phyloP scores from a whole-genome alignment of 1,139 yeast species.

The Meyerozyma athensensis region DNA sequence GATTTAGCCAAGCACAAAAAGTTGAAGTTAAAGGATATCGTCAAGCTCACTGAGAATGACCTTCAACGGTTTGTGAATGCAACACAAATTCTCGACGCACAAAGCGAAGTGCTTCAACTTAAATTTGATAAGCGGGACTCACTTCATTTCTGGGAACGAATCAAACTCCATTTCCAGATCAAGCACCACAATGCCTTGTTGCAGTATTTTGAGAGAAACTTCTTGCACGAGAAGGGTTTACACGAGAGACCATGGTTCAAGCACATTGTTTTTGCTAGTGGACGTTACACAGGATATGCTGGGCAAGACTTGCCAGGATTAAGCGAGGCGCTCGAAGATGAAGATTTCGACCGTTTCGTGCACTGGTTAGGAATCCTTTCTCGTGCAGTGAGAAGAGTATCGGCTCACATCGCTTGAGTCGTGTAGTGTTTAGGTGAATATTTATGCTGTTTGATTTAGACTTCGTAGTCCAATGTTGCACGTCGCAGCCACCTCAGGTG shows the following conservation, averaged over 20 bases:
- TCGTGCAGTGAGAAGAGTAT: constrained; percentile 29
- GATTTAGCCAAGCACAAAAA: constrained; percentile 14
- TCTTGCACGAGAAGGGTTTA: constrained; percentile 61
- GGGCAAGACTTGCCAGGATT: constrained; percentile 81
- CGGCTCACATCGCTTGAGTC: constrained; percentile 5
- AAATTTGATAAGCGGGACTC: constrained; percentile 30
- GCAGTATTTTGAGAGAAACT: constrained; percentile 61
- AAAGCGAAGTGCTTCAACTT: constrained; percentile 28
- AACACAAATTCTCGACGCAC: constrained; percentile 34
- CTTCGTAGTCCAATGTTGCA: too few relatives aligned
- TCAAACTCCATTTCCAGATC: constrained; percentile 32
- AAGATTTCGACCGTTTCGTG: constrained; percentile 46
- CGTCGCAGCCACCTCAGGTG: too few relatives aligned
- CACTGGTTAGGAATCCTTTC: constrained; percentile 55
- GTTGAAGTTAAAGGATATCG: constrained; percentile 25
- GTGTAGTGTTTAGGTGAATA: not conserved
- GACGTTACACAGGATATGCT: constrained; percentile 80
- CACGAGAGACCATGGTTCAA: constrained; percentile 76
- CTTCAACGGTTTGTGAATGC: constrained; percentile 22
- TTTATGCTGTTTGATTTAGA: constrained; percentile 2
- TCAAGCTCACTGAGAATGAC: constrained; percentile 22
- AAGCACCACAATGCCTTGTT: constrained; percentile 37
- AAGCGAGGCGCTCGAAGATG: constrained; percentile 74
- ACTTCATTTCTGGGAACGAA: constrained; percentile 36
- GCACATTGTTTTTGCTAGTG: constrained; percentile 80